Evolutionary conservation across 139 green algal species (phyloP).

Genomic region (Picochlorum sp.): DNA sequence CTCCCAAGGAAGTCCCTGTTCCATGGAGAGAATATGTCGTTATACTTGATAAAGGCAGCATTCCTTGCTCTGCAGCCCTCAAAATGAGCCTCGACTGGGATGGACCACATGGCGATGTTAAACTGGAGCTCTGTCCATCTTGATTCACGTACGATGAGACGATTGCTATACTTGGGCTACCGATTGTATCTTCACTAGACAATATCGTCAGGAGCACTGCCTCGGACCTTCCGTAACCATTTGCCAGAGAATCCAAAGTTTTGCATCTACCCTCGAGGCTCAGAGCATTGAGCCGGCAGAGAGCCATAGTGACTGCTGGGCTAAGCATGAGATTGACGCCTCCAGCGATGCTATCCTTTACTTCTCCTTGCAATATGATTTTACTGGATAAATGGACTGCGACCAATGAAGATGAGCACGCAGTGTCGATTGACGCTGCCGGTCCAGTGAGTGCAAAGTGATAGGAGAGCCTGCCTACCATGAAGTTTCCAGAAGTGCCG

Average conservation of each 20-base stretch:
- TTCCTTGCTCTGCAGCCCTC: slow-evolving; percentile 27
- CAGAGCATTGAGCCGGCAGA: slow-evolving; percentile 39
- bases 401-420: slow-evolving; percentile 50
- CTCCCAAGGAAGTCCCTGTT: slow-evolving; percentile 64
- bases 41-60: neutral
- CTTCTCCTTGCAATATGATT: slow-evolving; percentile 13
- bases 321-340: slow-evolving; percentile 35
- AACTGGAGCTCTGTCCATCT: slow-evolving; percentile 67
- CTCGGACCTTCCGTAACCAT: slow-evolving; percentile 56
- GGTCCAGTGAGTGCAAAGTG: slow-evolving; percentile 41
- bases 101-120: slow-evolving; percentile 74
- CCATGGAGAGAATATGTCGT: slow-evolving; percentile 42
- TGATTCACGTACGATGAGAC: slow-evolving; percentile 66
- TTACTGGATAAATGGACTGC: slow-evolving; percentile 25
- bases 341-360: slow-evolving; percentile 12
- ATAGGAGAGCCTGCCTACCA: slow-evolving; percentile 50
- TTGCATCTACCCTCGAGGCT: slow-evolving; percentile 40
- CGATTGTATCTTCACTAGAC: neutral
- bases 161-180: slow-evolving; percentile 27
- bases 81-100: slow-evolving; percentile 52
- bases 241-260: slow-evolving; percentile 41
- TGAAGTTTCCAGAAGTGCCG: slow-evolving; percentile 27
- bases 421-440: slow-evolving; percentile 44
- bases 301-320: slow-evolving; percentile 10
- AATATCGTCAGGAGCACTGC: slow-evolving; percentile 19